Conservation (phyloP, 2,329 filamentous ascomycete species). For the Calonectria pseudoturangicola region DNA sequence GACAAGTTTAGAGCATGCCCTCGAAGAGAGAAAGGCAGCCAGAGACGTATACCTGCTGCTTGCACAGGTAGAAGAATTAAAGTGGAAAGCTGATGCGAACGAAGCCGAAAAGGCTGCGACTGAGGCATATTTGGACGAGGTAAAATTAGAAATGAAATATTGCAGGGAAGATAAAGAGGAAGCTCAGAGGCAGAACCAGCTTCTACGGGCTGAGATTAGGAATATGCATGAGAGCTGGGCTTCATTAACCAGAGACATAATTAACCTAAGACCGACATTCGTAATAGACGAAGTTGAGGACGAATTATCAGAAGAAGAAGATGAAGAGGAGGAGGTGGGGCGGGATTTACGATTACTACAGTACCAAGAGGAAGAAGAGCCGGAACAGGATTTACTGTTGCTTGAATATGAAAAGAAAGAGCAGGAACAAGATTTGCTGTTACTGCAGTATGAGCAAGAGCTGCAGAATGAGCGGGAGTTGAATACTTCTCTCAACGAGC, state of each 20-base stretch:
- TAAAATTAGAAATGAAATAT: conserved; percentile 10
- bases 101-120: conserved; percentile 4
- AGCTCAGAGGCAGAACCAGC: not conserved
- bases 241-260: conserved; percentile 8
- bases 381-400: not conserved
- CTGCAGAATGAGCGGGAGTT: not conserved
- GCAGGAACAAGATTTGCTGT: not conserved
- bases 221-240: not conserved
- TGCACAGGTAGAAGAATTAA: conserved; percentile 3
- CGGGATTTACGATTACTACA: not conserved
- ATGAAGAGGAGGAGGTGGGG: not conserved
- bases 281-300: not conserved
- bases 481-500: not conserved
- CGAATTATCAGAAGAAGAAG: not conserved
- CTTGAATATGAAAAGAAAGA: not conserved
- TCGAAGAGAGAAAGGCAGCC: not conserved
- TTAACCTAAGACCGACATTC: conserved; percentile 11
- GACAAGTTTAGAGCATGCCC: not conserved
- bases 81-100: conserved; percentile 14
- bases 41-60: conserved; percentile 8
- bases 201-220: not conserved
- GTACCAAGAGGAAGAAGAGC: not conserved
- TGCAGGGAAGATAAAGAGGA: conserved; percentile 13
- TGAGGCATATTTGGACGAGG: not conserved
- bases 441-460: not conserved